phyloP scores from a whole-genome alignment of 2,329 filamentous ascomycete genomes.

The Penicillium sclerotiorum region DNA sequence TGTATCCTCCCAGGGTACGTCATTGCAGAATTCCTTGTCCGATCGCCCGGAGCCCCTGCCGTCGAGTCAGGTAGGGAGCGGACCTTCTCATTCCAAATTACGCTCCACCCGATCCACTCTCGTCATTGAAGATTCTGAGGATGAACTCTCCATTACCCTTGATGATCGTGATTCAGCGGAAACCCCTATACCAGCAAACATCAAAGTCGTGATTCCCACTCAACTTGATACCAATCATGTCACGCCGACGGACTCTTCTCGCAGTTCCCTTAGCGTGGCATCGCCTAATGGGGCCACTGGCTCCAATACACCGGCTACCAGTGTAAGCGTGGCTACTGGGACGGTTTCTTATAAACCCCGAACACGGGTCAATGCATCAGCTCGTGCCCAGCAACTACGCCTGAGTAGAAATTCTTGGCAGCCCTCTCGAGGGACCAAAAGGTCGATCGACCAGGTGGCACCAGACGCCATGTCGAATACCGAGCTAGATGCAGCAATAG shows the following conservation, averaged over 20 bases:
- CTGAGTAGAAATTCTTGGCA: constrained; percentile 54
- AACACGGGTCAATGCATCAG: constrained; percentile 46
- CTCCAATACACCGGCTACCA: constrained; percentile 66
- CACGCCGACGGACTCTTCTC: constrained; percentile 33
- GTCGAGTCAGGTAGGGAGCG: constrained; percentile 10
- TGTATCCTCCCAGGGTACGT: constrained; percentile 13
- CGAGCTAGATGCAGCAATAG: constrained; percentile 54
- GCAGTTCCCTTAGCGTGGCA: constrained; percentile 43
- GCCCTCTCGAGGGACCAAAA: constrained; percentile 44
- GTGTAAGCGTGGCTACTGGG: constrained; percentile 58
- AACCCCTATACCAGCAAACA: background rate
- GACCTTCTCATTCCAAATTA: constrained; percentile 21
- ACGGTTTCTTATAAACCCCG: constrained; percentile 35
- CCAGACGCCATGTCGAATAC: constrained; percentile 32
- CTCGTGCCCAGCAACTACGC: constrained; percentile 50
- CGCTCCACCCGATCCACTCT: constrained; percentile 10
- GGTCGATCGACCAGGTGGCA: constrained; percentile 48
- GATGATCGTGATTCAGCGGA: constrained; percentile 6
- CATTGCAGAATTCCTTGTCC: constrained; percentile 17
- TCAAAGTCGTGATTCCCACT: constrained; percentile 36
- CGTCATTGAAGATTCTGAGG: constrained; percentile 25
- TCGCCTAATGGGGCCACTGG: constrained; percentile 50
- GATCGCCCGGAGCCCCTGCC: constrained; percentile 11
- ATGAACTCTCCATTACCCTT: constrained; percentile 16
- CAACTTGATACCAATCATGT: constrained; percentile 27